Conservation (phyloP, 192 early-diverging fungal genomes). For the Backusella australiensis region DNA sequence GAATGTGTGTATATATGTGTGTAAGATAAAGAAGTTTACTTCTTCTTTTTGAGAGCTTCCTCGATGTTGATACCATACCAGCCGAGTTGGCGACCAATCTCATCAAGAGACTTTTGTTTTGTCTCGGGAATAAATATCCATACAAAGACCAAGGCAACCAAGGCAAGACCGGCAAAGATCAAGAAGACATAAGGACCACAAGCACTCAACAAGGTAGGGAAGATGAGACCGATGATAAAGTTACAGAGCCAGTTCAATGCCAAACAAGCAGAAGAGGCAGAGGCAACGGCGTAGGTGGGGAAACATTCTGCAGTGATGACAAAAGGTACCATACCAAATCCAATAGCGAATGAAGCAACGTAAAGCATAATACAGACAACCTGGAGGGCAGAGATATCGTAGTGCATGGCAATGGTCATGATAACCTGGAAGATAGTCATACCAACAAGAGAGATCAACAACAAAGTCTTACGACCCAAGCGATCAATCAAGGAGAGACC, state of each 20-base stretch:
- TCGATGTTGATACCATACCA: conserved; percentile 25
- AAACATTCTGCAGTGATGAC: conserved; percentile 56
- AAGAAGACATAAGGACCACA: conserved; percentile 54
- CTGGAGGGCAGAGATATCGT: conserved; percentile 19
- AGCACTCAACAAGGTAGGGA: conserved; percentile 40
- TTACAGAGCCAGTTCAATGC: conserved; percentile 48
- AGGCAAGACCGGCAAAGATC: conserved; percentile 47
- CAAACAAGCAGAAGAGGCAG: conserved; percentile 50
- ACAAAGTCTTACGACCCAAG: conserved; percentile 60
- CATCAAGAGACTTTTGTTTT: conserved; percentile 57
- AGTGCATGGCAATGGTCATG: conserved; percentile 37
- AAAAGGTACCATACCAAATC: conserved; percentile 59
- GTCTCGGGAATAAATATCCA: conserved; percentile 53
- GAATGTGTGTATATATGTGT: no score
- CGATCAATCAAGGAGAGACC: conserved; percentile 58
- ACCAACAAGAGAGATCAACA: conserved; percentile 54
- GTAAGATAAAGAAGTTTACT: background rate
- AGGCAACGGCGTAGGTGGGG: conserved; percentile 50
- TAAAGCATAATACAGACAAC: conserved; percentile 49
- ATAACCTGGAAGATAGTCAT: conserved; percentile 63
- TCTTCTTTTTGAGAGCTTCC: background rate
- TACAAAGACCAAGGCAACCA: conserved; percentile 40
- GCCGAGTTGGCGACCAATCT: conserved; percentile 43
- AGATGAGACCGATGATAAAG: conserved; percentile 56
- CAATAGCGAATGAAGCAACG: conserved; percentile 56